Conservation (phyloP, 2,329 filamentous ascomycete species). For the Pyrenochaeta sp. region DNA sequence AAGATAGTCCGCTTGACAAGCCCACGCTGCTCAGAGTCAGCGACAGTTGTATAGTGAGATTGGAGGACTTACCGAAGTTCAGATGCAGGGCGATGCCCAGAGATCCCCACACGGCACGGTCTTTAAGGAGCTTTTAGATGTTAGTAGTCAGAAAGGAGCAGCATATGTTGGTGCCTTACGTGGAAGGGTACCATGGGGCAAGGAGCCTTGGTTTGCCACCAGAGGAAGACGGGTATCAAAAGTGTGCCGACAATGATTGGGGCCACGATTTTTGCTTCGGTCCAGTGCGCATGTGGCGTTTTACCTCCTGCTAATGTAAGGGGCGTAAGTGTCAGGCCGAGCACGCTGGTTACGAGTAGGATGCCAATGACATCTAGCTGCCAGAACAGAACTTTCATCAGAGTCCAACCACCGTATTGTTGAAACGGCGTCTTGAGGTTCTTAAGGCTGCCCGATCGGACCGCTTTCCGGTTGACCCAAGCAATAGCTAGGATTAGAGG, state of each 20-base stretch:
- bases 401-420: constrained; percentile 49
- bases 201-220: constrained; percentile 63
- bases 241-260: constrained; percentile 61
- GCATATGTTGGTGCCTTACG: constrained; percentile 29
- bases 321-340: constrained; percentile 57
- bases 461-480: constrained; percentile 62
- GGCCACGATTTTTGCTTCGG: constrained; percentile 59
- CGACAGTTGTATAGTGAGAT: neutral
- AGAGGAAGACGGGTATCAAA: constrained; percentile 59
- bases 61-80: constrained; percentile 20
- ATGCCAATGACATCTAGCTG: constrained; percentile 63
- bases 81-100: constrained; percentile 62
- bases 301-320: neutral
- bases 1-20: constrained; percentile 70
- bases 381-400: constrained; percentile 61
- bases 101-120: constrained; percentile 69
- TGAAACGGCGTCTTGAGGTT: constrained; percentile 56
- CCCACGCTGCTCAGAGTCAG: constrained; percentile 54
- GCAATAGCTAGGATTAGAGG: constrained; percentile 60
- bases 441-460: constrained; percentile 58
- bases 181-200: constrained; percentile 67
- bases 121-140: constrained; percentile 59
- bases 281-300: constrained; percentile 54
- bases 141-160: neutral
- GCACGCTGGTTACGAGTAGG: constrained; percentile 55